Percentiles rank a stretch among this genome's conserved stretches.
Conservation (phyloP, 352 stramenopile species). For the Phytophthora podocarpi region DNA sequence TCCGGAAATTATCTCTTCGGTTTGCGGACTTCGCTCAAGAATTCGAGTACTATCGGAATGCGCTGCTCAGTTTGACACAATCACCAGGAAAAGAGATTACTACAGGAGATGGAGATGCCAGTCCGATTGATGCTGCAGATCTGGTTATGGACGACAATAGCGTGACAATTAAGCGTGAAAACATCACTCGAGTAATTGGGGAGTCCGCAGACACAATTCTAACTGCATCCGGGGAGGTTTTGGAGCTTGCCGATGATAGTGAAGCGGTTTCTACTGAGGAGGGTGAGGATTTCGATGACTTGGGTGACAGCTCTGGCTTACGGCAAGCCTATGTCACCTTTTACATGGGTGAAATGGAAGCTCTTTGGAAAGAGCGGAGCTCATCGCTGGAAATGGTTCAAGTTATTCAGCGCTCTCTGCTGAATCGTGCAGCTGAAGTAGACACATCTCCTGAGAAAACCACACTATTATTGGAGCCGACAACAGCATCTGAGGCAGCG, state of each 20-base stretch:
- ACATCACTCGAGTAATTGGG: constrained; percentile 35
- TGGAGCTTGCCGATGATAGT: constrained; percentile 27
- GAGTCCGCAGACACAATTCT: constrained; percentile 4
- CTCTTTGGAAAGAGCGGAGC: constrained; percentile 81
- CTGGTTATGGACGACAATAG: constrained; percentile 24
- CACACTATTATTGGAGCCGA: constrained; percentile 1
- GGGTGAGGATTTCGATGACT: constrained; percentile 26
- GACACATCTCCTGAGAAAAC: not conserved
- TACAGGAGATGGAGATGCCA: constrained; percentile 11
- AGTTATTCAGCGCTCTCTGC: constrained; percentile 69
- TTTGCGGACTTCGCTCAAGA: constrained; percentile 81
- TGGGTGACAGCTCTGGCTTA: constrained; percentile 59
- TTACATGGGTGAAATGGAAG: constrained; percentile 83
- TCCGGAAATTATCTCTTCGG: constrained; percentile 61
- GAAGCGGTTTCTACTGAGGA: constrained; percentile 9
- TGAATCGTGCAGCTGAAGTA: constrained; percentile 25
- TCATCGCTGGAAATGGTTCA: constrained; percentile 80
- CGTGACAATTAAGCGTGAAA: constrained; percentile 53
- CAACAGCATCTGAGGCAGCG: not conserved
- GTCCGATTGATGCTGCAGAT: constrained; percentile 18
- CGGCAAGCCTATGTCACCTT: constrained; percentile 74
- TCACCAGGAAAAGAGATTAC: constrained; percentile 14
- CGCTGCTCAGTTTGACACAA: constrained; percentile 53
- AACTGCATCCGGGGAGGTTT: constrained; percentile 6
- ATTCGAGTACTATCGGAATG: constrained; percentile 79